These are phyloP conservation scores for Salvia sclarea DNA, from an alignment of 305 asterid species.

Conservation along the genomic window DNA sequence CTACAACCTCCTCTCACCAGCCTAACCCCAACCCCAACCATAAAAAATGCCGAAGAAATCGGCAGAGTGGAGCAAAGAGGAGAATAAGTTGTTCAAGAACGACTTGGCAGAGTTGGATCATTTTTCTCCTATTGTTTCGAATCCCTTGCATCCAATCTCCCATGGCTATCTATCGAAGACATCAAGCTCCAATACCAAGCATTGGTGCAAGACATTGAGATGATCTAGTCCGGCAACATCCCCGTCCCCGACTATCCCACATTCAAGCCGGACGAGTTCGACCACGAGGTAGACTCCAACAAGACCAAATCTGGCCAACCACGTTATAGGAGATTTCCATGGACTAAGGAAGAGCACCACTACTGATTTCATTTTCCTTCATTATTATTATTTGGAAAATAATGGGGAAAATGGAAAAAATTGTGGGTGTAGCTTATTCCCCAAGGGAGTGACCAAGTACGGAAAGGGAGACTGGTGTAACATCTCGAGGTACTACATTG, in stretches of 20 bases:
- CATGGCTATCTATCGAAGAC: constrained; percentile 38
- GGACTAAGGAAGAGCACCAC: constrained; percentile 57
- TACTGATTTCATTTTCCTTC: background rate
- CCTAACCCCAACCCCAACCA: background rate
- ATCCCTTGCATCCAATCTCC: constrained; percentile 35
- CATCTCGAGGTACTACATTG: constrained; percentile 50
- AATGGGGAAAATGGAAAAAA: no score
- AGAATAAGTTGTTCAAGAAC: constrained; percentile 39
- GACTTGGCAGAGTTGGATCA: constrained; percentile 37
- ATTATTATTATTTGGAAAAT: background rate
- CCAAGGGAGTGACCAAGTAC: constrained; percentile 46
- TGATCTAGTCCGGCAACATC: constrained; percentile 34
- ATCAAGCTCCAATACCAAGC: constrained; percentile 39
- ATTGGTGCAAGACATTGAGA: constrained; percentile 33
- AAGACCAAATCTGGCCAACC: constrained; percentile 15
- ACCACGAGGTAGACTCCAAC: background rate
- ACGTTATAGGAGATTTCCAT: constrained; percentile 36
- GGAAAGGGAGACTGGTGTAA: constrained; percentile 56
- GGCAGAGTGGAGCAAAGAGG: constrained; percentile 39
- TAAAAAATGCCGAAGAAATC: background rate
- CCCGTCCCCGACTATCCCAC: constrained; percentile 33
- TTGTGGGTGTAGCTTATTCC: constrained; percentile 40
- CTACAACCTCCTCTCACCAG: background rate
- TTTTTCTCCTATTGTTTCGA: constrained; percentile 27
- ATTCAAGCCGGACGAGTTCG: background rate